These are phyloP conservation scores for Apiospora marii DNA, from an alignment of 2,329 filamentous ascomycete genomes.

Conservation along the genomic window DNA sequence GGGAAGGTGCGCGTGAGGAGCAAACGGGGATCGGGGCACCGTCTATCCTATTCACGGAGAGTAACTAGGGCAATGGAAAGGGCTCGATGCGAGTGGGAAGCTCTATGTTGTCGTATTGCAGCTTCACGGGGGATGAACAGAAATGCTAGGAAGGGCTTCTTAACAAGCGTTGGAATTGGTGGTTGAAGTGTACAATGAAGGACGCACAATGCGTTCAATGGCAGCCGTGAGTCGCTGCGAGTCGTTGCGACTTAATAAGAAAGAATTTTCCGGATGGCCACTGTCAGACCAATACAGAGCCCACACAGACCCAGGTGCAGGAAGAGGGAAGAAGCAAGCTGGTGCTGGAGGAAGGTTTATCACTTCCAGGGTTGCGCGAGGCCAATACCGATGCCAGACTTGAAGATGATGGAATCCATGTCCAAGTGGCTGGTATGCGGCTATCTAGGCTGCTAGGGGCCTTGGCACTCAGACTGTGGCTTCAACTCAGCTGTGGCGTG, in stretches of 20 bases:
- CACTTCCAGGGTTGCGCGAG: not conserved
- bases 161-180: not conserved
- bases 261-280: not conserved
- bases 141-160: not conserved
- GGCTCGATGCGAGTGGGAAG: not conserved
- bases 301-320: not conserved
- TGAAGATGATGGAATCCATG: slow-evolving; percentile 5
- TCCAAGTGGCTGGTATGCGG: not conserved
- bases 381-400: not conserved
- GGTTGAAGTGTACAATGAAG: not conserved
- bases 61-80: not conserved
- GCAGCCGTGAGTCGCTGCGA: not conserved
- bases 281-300: not conserved
- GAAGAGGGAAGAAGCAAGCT: not conserved
- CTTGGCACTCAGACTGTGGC: slow-evolving; percentile 9
- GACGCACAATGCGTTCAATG: not conserved
- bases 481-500: not conserved
- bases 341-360: slow-evolving; percentile 6
- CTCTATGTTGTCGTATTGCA: not conserved
- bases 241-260: not conserved
- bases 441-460: not conserved
- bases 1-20: not conserved
- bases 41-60: not conserved
- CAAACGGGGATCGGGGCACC: not conserved
- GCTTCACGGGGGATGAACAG: not conserved